These are phyloP conservation scores for Phytophthora meadii DNA, from an alignment of 352 stramenopile genomes.

Conservation along the genomic window DNA sequence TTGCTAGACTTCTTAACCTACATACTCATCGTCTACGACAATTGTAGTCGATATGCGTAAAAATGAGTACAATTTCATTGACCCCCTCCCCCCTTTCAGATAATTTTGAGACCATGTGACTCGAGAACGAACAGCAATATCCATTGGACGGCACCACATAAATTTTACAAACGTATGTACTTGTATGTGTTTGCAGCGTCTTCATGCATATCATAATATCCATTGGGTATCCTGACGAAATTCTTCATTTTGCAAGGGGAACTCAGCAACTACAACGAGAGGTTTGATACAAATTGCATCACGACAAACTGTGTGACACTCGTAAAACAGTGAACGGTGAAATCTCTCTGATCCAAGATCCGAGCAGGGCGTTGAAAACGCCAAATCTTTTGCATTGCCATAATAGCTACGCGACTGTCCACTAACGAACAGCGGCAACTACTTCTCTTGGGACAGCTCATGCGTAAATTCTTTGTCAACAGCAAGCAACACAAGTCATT, in stretches of 20 bases:
- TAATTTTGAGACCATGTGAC: background rate
- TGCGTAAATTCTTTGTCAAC: constrained; percentile 1
- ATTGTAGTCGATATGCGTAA: background rate
- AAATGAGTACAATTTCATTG: constrained; percentile 15
- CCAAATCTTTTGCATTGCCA: constrained; percentile 3
- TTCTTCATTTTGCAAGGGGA: background rate
- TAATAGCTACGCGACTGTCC: background rate
- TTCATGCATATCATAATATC: background rate
- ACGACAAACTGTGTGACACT: constrained; percentile 13
- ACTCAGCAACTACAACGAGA: background rate
- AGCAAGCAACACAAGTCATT: constrained; percentile 3
- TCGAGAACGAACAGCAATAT: constrained; percentile 10
- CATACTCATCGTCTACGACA: background rate
- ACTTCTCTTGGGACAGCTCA: constrained; percentile 13
- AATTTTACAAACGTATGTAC: background rate
- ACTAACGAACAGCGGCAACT: background rate
- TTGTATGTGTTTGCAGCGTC: no score
- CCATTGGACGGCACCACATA: background rate
- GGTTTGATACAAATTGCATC: constrained; percentile 8
- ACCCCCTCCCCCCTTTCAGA: background rate
- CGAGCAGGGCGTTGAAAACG: no score
- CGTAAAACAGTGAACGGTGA: background rate
- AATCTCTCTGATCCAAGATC: constrained; percentile 14
- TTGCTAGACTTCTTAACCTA: constrained; percentile 31
- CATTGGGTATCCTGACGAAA: background rate